These are phyloP conservation scores for Calonectria pteridis DNA, from an alignment of 2,329 filamentous ascomycete species.

Conservation along the genomic window DNA sequence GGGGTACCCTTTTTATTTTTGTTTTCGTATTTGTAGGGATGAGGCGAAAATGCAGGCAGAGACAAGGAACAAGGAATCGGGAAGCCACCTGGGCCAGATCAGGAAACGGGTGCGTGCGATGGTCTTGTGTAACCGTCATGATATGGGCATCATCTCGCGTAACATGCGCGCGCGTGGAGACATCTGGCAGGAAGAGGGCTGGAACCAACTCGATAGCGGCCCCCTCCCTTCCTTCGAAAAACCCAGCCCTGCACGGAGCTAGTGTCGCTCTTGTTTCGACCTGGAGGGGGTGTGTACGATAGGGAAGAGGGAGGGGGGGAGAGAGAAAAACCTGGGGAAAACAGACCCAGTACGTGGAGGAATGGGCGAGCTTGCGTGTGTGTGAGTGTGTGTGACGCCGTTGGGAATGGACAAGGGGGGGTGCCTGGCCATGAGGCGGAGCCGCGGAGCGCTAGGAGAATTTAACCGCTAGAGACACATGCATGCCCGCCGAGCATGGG, in stretches of 20 bases:
- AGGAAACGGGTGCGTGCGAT: constrained; percentile 7
- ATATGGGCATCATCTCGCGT: constrained; percentile 6
- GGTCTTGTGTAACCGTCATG: neutral
- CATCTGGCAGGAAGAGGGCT: too few relatives aligned
- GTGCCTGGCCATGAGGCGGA: constrained; percentile 27
- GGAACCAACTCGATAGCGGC: too few relatives aligned
- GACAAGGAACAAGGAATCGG: neutral
- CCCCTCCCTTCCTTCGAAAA: too few relatives aligned
- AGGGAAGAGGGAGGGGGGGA: neutral
- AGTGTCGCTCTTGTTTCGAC: constrained; percentile 11
- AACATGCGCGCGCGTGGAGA: constrained; percentile 18
- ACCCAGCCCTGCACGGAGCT: constrained; percentile 18
- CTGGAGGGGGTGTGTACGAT: constrained; percentile 20
- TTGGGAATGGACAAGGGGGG: constrained; percentile 41
- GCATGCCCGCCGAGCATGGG: constrained; percentile 10
- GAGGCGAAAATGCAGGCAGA: neutral
- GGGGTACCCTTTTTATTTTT: neutral
- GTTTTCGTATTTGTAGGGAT: neutral
- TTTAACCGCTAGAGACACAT: constrained; percentile 41
- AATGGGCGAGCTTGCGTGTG: constrained; percentile 27
- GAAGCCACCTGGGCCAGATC: neutral
- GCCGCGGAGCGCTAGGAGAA: constrained; percentile 43
- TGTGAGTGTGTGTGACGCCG: constrained; percentile 42
- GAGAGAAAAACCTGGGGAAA: neutral
- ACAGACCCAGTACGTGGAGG: constrained; percentile 17